Base-by-base conservation (phyloP, 2,329 filamentous ascomycete genomes). In the Calonectria henricotiae region DNA sequence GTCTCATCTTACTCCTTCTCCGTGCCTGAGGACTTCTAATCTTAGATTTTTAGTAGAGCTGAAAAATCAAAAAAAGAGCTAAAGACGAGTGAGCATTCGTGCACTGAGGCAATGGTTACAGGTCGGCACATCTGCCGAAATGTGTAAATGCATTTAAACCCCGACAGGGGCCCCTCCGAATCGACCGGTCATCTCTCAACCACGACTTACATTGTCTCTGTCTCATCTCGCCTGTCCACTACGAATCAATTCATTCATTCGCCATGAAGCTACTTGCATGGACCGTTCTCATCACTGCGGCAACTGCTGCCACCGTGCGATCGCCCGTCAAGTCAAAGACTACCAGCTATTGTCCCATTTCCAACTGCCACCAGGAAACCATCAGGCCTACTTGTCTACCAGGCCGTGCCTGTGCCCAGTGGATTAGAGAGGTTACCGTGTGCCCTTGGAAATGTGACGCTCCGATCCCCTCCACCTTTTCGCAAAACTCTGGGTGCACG, bases 21-120 rank as follows among this genome's bases (percentile, higher is more conserved):
- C 32, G 20, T 9, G 35, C 4, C 12, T 37, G 8, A 2, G 12
- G 37, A 25, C 12, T 39, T 41, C 51, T 58, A 41, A 58, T 58
- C 51, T 58, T 58, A 39, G 51, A 39, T 39, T 3, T 5, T 11
- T n/a, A 27, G 20, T n/a, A 3, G 12, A 58, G 51, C 51, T 58
- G 51, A 58, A 58, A 55, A 58, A 25, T 39, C 51, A 32, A 58
- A 58, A 58, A 58, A 35, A 58, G 15, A 58, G 51, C 51, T 39
- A 58, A 58, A 3, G 39, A 27, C 20, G 39, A 39, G 51, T 20
- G n/a, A 6, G 32, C 11, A 12, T 39, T 58, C 39, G 51, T 25
- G 51, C 20, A 23, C 4, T 5, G 15, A n/a, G 13, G 35, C n/a
- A 23, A 32, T 13, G 25, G 51, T 30, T 20, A 20, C 20, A 58